These are phyloP conservation scores for Paspalum notatum DNA, from an alignment of 176 grass and related monocot genomes.

Conservation along the genomic window DNA sequence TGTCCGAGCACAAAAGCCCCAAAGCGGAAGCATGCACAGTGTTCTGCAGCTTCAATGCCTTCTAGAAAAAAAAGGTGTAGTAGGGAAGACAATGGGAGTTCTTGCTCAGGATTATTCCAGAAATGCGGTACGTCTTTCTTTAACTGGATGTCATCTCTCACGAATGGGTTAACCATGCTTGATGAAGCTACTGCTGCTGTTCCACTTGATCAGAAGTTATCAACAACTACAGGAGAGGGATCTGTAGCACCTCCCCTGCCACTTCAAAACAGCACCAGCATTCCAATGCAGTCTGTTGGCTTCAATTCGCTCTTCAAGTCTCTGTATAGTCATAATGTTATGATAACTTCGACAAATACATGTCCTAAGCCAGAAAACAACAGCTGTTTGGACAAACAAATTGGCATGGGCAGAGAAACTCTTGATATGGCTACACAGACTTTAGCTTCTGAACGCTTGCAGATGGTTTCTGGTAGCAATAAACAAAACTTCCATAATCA, in stretches of 20 bases:
- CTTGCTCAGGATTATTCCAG: constrained; percentile 48
- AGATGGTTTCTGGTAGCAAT: constrained; percentile 35
- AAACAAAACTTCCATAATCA: constrained; percentile 37
- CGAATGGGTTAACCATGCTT: constrained; percentile 51
- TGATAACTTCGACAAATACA: constrained; percentile 44
- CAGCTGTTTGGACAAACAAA: constrained; percentile 17
- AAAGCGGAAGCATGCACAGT: constrained; percentile 55
- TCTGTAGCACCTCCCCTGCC: constrained; percentile 39
- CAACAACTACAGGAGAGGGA: constrained; percentile 39
- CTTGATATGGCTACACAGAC: constrained; percentile 26
- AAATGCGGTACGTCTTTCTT: constrained; percentile 74
- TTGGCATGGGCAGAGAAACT: constrained; percentile 30
- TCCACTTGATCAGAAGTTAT: constrained; percentile 61
- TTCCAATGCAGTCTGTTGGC: constrained; percentile 49
- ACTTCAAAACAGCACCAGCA: constrained; percentile 33
- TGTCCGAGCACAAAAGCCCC: constrained; percentile 51
- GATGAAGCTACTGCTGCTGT: constrained; percentile 39
- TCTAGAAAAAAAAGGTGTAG: constrained; percentile 61
- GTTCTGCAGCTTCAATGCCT: constrained; percentile 37
- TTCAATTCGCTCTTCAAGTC: constrained; percentile 78
- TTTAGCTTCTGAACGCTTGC: constrained; percentile 26
- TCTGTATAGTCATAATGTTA: constrained; percentile 64
- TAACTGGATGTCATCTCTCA: constrained; percentile 91
- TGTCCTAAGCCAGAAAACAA: constrained; percentile 55
- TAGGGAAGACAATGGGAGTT: constrained; percentile 56